Evolutionary conservation across 75 land plant genomes (phyloP).

Genomic region (Adiantum capillusveneris): DNA sequence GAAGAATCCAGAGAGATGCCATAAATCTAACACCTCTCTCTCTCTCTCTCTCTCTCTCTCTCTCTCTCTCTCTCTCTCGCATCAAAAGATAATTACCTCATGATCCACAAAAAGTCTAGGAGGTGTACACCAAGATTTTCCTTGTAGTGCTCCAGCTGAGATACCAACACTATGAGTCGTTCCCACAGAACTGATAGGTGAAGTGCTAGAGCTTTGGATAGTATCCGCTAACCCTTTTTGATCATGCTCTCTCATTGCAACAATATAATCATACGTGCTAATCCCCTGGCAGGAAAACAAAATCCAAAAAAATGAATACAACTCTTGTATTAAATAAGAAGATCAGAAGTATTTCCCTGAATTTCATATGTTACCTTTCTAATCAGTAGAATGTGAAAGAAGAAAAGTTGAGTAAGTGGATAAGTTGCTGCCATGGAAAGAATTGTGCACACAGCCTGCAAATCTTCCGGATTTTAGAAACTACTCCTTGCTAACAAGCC

Average conservation of each 20-base stretch:
- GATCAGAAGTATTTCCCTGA: too few species aligned
- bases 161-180: slow-evolving; percentile 19
- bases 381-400: slow-evolving; percentile 27
- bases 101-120: slow-evolving; percentile 24
- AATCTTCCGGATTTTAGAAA: background rate
- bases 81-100: slow-evolving; percentile 6
- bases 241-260: slow-evolving; percentile 27
- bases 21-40: too few species aligned
- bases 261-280: slow-evolving; percentile 29
- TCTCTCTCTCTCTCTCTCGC: too few species aligned
- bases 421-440: slow-evolving; percentile 21
- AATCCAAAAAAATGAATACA: background rate
- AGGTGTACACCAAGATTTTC: slow-evolving; percentile 23
- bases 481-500: background rate
- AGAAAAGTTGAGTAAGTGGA: slow-evolving; percentile 27
- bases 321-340: too few species aligned
- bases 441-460: slow-evolving; percentile 17
- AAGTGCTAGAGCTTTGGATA: slow-evolving; percentile 10
- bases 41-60: too few species aligned
- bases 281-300: slow-evolving; percentile 20
- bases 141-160: slow-evolving; percentile 19
- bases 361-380: slow-evolving; percentile 18
- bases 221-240: slow-evolving; percentile 1
- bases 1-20: too few species aligned
- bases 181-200: slow-evolving; percentile 18